Base-by-base conservation (phyloP, 768 basidiomycete genomes). In the Mycena indigotica region DNA sequence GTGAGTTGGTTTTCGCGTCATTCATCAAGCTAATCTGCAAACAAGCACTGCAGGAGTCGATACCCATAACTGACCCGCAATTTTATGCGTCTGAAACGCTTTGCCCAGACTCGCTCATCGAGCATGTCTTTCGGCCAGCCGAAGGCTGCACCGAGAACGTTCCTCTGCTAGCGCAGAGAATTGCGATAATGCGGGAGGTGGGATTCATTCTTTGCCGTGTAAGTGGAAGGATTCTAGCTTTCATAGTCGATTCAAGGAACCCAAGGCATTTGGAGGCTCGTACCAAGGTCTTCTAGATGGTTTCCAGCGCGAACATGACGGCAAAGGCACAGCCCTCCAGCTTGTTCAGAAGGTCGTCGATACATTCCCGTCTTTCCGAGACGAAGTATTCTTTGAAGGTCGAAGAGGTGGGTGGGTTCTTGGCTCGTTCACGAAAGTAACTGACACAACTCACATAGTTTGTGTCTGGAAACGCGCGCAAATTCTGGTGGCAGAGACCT, bases 381-480 rank as follows among this genome's bases (percentile, higher is more conserved):
- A 95, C 65, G 87, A 92, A 61, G 75, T 77, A 4, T 70, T 70
- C 28, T 80, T 80, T 60, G 74, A 85, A 38, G 87, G 84, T 25
- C 76, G 75, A 23, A 84, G 79, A 80, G 79, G 92, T 90, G 61
- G 26, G 72, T 5, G 28, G 44, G 21, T 38, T 23, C 39, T 30
- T 16, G 10, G 32, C 32, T 17, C 19, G 5, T 19, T 29, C 8
- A 26, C 25, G 8, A 30, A 40, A 32, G 28, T 4, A 6, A 51
- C 28, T 57, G n/a, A n/a, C n/a, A 55, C 38, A 48, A 35, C 21
- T 19, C 28, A 24, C 40, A 21, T 52, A 93, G 91, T 95, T 6
- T 85, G 73, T 71, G 79, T 95, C 55, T 94, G 93, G 90, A 96
- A 96, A 69, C 86, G 93, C 29, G 87, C 93, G 1, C 93, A 96